A percentile compares a stretch with the other conserved stretches of the same genome.
phyloP scores from a whole-genome alignment of 139 green algal genomes.

The Chlamydomonas sp. region DNA sequence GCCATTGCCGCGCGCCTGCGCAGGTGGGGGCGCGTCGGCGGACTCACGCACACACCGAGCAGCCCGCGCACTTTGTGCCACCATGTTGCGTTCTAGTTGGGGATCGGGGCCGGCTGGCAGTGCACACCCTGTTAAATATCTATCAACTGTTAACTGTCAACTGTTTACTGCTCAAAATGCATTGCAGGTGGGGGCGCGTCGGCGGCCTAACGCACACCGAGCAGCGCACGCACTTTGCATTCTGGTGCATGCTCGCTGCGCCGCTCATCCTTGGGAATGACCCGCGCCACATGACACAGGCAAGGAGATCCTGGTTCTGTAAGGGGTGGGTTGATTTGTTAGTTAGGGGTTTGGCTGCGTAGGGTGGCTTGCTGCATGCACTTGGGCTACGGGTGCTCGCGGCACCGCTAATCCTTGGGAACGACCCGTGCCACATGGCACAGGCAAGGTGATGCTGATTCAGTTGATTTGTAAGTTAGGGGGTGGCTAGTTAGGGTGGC shows the following conservation, averaged over 20 bases:
- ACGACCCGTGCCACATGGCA: conserved; percentile 39
- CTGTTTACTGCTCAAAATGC: too few species aligned
- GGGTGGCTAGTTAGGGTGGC: too few species aligned
- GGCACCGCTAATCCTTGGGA: conserved; percentile 47
- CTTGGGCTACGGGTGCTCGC: conserved; percentile 36
- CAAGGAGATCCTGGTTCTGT: conserved; percentile 3
- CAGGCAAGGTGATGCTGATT: conserved; percentile 9
- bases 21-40: conserved; percentile 38
- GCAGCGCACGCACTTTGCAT: conserved; percentile 42
- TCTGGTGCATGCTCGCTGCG: conserved; percentile 38
- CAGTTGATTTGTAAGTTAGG: not conserved
- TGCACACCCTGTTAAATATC: too few species aligned
- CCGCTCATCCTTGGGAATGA: conserved; percentile 51
- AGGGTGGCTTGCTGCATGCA: too few species aligned
- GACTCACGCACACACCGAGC: conserved; percentile 42
- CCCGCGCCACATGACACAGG: conserved; percentile 30
- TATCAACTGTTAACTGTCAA: too few species aligned
- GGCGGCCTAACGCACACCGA: conserved; percentile 43
- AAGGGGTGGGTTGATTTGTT: not conserved
- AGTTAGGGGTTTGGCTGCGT: not conserved
- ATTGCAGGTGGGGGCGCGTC: conserved; percentile 29
- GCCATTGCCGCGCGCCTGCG: too few species aligned
- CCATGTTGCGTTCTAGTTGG: too few species aligned
- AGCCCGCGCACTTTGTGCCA: conserved; percentile 44
- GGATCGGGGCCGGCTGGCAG: too few species aligned